Percentiles rank a stretch among this genome's conserved stretches.
phyloP scores from a whole-genome alignment of 2,329 filamentous ascomycete species.

The Diaporthe ilicicola region DNA sequence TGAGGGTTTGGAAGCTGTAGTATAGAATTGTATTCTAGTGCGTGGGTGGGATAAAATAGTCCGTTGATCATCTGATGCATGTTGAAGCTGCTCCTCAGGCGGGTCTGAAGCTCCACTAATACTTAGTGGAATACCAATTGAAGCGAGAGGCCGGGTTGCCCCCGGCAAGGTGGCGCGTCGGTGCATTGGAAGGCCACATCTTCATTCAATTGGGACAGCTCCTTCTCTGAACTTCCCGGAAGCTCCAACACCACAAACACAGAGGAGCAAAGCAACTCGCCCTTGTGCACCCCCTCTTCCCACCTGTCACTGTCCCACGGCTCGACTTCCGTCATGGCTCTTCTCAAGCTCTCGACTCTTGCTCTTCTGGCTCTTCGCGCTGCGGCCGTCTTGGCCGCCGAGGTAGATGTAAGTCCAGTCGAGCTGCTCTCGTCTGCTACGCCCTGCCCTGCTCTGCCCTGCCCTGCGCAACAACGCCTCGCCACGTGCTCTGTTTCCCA shows the following conservation, averaged over 20 bases:
- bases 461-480: background rate
- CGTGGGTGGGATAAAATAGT: no score
- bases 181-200: slow-evolving; percentile 33
- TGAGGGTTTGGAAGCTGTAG: slow-evolving; percentile 29
- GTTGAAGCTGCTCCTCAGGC: background rate
- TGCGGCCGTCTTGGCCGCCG: slow-evolving; percentile 68
- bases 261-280: slow-evolving; percentile 31
- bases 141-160: background rate
- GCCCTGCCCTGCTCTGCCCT: background rate
- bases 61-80: no score
- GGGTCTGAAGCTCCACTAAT: slow-evolving; percentile 10
- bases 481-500: background rate
- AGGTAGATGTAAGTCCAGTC: slow-evolving; percentile 62
- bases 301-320: slow-evolving; percentile 29
- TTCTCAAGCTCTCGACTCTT: slow-evolving; percentile 75
- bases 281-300: slow-evolving; percentile 24
- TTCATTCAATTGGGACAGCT: slow-evolving; percentile 31
- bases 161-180: slow-evolving; percentile 25
- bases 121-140: slow-evolving; percentile 1
- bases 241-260: slow-evolving; percentile 15
- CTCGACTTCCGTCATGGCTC: slow-evolving; percentile 67
- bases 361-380: slow-evolving; percentile 76
- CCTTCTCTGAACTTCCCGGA: slow-evolving; percentile 21
- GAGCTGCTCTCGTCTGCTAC: background rate
- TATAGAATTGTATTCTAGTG: no score